Percentiles rank a stretch among this genome's conserved stretches.
Evolutionary conservation across 768 basidiomycete species (phyloP).

Genomic region (Lactarius deliciosus): DNA sequence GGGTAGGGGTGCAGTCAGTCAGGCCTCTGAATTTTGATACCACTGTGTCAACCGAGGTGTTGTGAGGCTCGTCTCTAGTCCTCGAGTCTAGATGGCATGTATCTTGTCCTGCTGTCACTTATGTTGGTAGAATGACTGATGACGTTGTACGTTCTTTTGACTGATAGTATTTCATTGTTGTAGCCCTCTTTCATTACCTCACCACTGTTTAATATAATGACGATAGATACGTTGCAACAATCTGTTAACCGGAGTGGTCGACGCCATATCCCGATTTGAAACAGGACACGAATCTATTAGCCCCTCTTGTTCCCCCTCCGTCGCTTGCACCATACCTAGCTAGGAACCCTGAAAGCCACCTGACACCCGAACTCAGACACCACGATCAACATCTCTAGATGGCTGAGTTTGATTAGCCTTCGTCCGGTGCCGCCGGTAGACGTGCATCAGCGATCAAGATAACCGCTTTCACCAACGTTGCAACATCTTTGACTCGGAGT

Average conservation of each 20-base stretch:
- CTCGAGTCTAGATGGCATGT: not conserved
- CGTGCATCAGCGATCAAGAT: not conserved
- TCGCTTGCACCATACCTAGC: not conserved
- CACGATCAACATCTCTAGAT: not conserved
- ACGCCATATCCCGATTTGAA: not conserved
- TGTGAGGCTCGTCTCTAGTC: not conserved
- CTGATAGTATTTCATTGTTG: not conserved
- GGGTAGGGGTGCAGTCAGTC: conserved; percentile 4
- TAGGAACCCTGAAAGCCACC: not conserved
- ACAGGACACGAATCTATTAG: not conserved
- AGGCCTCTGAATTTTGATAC: not conserved
- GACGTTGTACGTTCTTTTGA: not conserved
- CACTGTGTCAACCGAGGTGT: not conserved
- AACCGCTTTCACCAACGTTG: not conserved
- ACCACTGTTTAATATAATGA: not conserved
- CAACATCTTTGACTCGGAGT: not conserved
- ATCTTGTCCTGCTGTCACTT: not conserved
- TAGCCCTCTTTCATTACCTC: not conserved
- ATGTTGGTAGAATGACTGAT: not conserved
- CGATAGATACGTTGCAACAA: not conserved
- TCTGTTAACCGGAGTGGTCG: not conserved
- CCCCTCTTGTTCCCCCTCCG: not conserved
- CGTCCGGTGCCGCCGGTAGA: not conserved
- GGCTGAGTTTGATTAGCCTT: not conserved
- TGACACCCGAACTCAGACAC: not conserved